phyloP scores from a whole-genome alignment of 2,329 filamentous ascomycete genomes.

The Nothophaeocryptopus gaeumannii region DNA sequence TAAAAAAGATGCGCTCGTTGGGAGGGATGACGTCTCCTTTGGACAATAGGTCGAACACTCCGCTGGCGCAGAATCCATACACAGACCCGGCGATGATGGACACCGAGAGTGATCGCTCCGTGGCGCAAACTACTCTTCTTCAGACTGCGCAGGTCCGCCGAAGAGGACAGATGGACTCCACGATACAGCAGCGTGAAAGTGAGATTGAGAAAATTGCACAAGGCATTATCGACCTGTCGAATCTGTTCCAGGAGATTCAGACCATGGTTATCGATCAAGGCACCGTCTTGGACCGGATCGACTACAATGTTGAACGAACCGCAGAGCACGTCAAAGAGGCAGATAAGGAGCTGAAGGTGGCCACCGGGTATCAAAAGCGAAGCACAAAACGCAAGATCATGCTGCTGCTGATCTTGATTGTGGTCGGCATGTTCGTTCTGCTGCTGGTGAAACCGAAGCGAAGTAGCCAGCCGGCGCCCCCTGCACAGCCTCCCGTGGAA shows the following conservation, averaged over 20 bases:
- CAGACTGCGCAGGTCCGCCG: conserved; percentile 62
- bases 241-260: conserved; percentile 95
- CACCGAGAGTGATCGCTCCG: conserved; percentile 87
- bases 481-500: conserved; percentile 10
- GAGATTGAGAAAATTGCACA: conserved; percentile 98
- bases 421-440: conserved; percentile 83
- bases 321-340: conserved; percentile 88
- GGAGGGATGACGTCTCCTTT: conserved; percentile 50
- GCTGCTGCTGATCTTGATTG: conserved; percentile 76
- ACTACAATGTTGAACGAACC: conserved; percentile 95
- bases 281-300: conserved; percentile 51
- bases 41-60: conserved; percentile 45
- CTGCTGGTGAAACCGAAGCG: conserved; percentile 73
- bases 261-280: conserved; percentile 69
- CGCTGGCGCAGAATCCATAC: conserved; percentile 59
- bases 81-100: conserved; percentile 86
- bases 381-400: conserved; percentile 92
- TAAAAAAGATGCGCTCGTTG: conserved; percentile 60
- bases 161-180: conserved; percentile 69
- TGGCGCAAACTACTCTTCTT: conserved; percentile 84
- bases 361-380: conserved; percentile 83
- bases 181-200: conserved; percentile 85
- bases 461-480: conserved; percentile 16
- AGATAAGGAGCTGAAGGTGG: conserved; percentile 84
- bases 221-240: conserved; percentile 93